Percentiles rank a stretch among this genome's conserved stretches.
Evolutionary conservation across 805 yeast genomes (phyloP).

Genomic region (Ogataea ramenticola): DNA sequence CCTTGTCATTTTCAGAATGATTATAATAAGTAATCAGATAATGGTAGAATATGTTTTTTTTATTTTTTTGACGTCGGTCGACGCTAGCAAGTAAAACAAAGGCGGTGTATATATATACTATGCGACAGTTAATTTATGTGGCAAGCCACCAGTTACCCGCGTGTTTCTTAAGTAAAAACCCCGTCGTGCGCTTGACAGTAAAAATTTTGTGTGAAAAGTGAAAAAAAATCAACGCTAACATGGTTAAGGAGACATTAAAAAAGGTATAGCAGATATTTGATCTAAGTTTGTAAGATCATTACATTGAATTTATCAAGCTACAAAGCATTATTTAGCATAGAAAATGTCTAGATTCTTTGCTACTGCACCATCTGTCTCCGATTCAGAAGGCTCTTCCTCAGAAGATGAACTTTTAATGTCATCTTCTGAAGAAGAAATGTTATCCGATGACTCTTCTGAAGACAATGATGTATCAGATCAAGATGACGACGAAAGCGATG

Average conservation of each 20-base stretch:
- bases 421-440: conserved; percentile 51
- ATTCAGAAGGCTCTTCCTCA: conserved; percentile 43
- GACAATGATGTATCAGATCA: conserved; percentile 27
- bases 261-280: neutral
- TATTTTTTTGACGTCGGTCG: too few species aligned
- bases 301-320: conserved; percentile 5
- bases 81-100: too few species aligned
- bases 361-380: conserved; percentile 42
- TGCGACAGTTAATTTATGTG: neutral
- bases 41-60: too few species aligned
- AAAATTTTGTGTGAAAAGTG: neutral
- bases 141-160: neutral
- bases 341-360: conserved; percentile 90
- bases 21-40: too few species aligned
- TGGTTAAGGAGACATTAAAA: neutral
- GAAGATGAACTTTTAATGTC: conserved; percentile 45
- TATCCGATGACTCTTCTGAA: conserved; percentile 16
- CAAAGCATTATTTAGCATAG: neutral
- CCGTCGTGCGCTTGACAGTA: neutral
- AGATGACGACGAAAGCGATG: conserved; percentile 30
- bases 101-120: neutral
- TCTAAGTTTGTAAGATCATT: neutral
- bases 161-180: neutral
- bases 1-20: too few species aligned
- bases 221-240: neutral